These are phyloP conservation scores for Corchorus olitorius DNA, from an alignment of 345 rosid genomes.

Conservation along the genomic window DNA sequence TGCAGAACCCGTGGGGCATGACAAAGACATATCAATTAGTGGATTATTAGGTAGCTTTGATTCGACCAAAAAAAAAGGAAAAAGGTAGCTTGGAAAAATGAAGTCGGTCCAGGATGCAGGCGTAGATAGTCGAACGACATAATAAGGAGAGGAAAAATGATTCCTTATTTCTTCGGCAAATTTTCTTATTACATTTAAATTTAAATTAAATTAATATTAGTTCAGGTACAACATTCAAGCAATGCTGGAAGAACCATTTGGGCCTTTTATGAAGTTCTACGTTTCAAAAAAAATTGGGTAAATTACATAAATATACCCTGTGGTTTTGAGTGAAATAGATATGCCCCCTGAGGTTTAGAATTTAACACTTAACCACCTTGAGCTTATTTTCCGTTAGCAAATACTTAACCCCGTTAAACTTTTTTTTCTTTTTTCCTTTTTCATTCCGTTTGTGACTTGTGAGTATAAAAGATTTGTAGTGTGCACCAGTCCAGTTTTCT, in stretches of 20 bases:
- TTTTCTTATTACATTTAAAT: not conserved
- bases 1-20: conserved; percentile 35
- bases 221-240: not conserved
- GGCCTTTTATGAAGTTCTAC: not conserved
- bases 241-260: not conserved
- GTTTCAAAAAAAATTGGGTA: not conserved
- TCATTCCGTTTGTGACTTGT: too few relatives aligned
- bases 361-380: too few relatives aligned
- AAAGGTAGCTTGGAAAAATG: conserved; percentile 41
- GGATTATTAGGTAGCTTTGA: conserved; percentile 45
- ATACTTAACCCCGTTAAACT: too few relatives aligned
- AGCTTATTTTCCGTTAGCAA: too few relatives aligned
- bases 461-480: too few relatives aligned
- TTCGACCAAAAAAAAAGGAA: too few relatives aligned
- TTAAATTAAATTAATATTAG: not conserved
- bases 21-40: conserved; percentile 47
- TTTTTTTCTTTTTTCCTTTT: too few relatives aligned
- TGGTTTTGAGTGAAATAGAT: too few relatives aligned
- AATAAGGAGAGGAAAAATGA: not conserved
- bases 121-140: conserved; percentile 10
- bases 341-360: too few relatives aligned
- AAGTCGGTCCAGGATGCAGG: conserved; percentile 35
- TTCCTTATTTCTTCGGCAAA: not conserved
- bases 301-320: too few relatives aligned
- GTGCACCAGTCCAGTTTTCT: too few relatives aligned